A percentile compares a stretch with the other conserved stretches of the same genome.
phyloP scores from a whole-genome alignment of 108 stramenopile genomes.

The Pseudonitzschia pungens region DNA sequence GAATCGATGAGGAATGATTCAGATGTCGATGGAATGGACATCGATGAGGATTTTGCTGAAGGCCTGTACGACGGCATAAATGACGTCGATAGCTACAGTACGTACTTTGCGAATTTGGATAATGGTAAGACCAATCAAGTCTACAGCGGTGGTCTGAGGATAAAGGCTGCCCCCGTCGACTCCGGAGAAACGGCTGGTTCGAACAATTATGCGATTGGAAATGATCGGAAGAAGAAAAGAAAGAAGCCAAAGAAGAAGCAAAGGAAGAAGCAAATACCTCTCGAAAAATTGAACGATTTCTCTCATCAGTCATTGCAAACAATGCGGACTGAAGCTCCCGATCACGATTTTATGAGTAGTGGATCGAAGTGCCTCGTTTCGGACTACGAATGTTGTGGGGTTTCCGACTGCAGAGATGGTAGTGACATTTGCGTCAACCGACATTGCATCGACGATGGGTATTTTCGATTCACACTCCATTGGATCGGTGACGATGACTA shows the following conservation, averaged over 20 bases:
- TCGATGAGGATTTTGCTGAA: too few species aligned
- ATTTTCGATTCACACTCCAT: slow-evolving; percentile 32
- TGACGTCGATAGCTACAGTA: not conserved
- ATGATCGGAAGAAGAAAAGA: not conserved
- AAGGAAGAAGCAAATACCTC: too few species aligned
- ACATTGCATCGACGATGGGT: slow-evolving; percentile 33
- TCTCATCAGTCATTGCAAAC: not conserved
- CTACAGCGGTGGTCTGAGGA: not conserved
- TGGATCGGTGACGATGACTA: slow-evolving; percentile 40
- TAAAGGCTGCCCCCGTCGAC: not conserved
- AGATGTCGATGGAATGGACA: too few species aligned
- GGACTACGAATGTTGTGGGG: slow-evolving; percentile 31
- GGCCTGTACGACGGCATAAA: not conserved
- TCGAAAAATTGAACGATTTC: not conserved
- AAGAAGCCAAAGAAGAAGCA: too few species aligned
- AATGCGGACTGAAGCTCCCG: not conserved
- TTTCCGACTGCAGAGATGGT: slow-evolving; percentile 19
- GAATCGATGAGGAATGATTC: not conserved
- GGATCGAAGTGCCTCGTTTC: not conserved
- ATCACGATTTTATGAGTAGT: not conserved
- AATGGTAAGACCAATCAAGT: not conserved
- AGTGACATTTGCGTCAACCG: slow-evolving; percentile 27
- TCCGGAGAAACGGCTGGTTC: not conserved
- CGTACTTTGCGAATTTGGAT: not conserved
- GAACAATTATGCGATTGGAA: not conserved